phyloP scores from a whole-genome alignment of 179 eudicot species.

The Silene coronaria region DNA sequence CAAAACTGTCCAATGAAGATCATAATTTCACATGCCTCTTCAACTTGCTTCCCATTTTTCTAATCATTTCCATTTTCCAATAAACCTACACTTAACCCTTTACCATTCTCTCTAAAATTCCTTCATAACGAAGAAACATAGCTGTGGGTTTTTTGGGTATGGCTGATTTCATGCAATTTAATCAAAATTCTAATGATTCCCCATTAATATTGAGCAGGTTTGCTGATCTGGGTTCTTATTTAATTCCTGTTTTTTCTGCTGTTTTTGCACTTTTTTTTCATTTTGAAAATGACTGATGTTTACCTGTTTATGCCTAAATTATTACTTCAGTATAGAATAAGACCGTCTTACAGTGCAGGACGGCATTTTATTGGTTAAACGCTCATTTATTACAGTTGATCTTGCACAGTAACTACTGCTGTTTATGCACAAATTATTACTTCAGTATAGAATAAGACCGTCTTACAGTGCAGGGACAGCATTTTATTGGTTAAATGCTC shows the following conservation, averaged over 20 bases:
- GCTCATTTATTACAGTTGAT: too few species aligned
- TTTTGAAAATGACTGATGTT: neutral
- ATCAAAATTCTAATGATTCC: neutral
- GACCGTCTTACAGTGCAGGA: too few species aligned
- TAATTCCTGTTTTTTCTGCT: neutral
- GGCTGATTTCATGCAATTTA: conserved; percentile 5
- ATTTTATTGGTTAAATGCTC: too few species aligned
- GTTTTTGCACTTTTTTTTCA: neutral
- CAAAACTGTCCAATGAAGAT: neutral
- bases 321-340: too few species aligned
- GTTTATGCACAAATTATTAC: too few species aligned
- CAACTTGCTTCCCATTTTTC: neutral
- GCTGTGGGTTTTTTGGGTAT: neutral
- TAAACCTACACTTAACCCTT: neutral
- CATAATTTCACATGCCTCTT: neutral
- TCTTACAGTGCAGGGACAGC: too few species aligned
- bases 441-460: too few species aligned
- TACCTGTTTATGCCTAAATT: too few species aligned
- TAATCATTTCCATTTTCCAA: neutral
- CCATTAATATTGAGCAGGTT: conserved; percentile 10
- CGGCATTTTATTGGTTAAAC: too few species aligned
- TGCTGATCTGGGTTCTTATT: conserved; percentile 3
- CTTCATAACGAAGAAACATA: neutral
- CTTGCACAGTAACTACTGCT: too few species aligned
- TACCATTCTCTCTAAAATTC: neutral